Base-by-base conservation (phyloP, 371 early-diverging fungal genomes). In the Apophysomyces trapeziformis region DNA sequence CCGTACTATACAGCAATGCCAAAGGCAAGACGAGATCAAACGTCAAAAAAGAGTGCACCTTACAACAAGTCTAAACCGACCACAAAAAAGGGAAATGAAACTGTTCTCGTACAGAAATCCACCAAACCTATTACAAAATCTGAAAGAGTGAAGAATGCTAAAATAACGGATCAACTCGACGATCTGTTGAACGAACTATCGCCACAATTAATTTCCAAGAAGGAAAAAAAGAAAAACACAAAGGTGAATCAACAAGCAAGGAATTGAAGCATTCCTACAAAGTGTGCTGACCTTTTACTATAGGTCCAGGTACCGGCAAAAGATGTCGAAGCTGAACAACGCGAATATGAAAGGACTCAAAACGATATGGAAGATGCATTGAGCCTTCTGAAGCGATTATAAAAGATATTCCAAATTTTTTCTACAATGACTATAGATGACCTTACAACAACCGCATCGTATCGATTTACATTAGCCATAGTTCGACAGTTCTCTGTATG, bases 351-450 rank as follows among this genome's bases (percentile, higher is more conserved):
- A 71, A 75, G 79, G 62, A 72, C 75, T 9, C 74, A 82, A 59
- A 71, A 67, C 36, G 82, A 79, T 45, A 72, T 82, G 70, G 82
- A 82, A 39, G 76, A 64, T 66, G 79, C 82, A 11, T 69, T 82
- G 41, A 73, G 70, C 35, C 65, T 79, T 37, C 64, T 82, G 61
- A 77, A 73, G 7, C 67, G 66, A 59, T 65, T 82, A 50, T 82
- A 75, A 65, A 9, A 47, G 13, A 21, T 16, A 18, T 5, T 32
- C 1, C 39, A 38, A 13, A n/a, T 16, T 14, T 43, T 43, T 7
- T 45, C 46, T 45, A 18, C 13, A 45, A 14, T 43, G 13, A n/a
- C 16, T 2, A 6, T 18, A 45, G 13, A 5, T 16, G n/a, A 43
- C 13, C 46, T 26, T 26, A 26, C 2, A 3, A 26, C 32, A 26